Conservation (phyloP, 768 basidiomycete species). For the Trametes cingulata region DNA sequence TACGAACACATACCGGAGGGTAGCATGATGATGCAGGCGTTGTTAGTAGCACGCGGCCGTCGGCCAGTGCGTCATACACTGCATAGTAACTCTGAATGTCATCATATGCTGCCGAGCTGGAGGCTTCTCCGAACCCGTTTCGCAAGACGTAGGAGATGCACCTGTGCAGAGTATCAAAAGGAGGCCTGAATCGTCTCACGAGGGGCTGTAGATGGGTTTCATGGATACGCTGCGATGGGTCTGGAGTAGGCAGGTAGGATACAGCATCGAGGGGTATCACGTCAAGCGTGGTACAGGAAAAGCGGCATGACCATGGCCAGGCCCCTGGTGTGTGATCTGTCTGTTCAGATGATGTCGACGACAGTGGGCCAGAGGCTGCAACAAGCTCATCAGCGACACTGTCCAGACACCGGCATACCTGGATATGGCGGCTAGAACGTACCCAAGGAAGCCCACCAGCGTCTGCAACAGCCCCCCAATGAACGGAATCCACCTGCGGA, state of each 20-base stretch:
- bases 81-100: not conserved
- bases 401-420: not conserved
- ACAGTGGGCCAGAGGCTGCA: conserved; percentile 45
- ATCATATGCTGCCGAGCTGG: conserved; percentile 5
- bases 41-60: not conserved
- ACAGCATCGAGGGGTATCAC: conserved; percentile 8
- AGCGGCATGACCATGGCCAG: not conserved
- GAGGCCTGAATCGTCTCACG: not conserved
- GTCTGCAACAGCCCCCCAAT: conserved; percentile 43
- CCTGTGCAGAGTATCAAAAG: not conserved
- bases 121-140: not conserved
- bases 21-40: not conserved
- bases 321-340: not conserved
- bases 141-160: not conserved
- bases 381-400: not conserved
- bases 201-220: not conserved
- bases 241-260: not conserved
- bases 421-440: not conserved
- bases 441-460: conserved; percentile 44
- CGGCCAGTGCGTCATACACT: conserved; percentile 5
- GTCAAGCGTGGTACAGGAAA: conserved; percentile 7
- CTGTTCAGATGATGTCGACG: conserved; percentile 40
- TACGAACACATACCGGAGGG: not conserved
- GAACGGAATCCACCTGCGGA: conserved; percentile 45
- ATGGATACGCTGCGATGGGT: not conserved